Percentiles rank a stretch among this genome's conserved stretches.
These are phyloP conservation scores for Beta macrorhiza DNA, from an alignment of 179 eudicot genomes.

Conservation along the genomic window DNA sequence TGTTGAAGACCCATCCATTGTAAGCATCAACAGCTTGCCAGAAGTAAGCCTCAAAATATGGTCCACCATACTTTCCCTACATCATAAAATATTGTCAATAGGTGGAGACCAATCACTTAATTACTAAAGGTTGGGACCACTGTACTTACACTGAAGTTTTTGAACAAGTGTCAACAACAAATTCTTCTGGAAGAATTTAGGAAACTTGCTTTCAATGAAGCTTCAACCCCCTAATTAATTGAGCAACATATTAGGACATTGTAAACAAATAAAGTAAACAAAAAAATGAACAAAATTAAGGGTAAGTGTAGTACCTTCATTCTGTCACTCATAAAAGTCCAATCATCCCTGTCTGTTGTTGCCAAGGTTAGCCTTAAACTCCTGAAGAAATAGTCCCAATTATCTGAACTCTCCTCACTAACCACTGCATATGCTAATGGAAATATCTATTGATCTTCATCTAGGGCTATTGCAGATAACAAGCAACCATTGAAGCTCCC, in stretches of 20 bases:
- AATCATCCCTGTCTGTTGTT: not conserved
- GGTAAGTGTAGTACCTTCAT: not conserved
- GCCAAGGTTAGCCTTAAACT: not conserved
- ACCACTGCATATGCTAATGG: not conserved
- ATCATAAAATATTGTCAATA: too few species aligned
- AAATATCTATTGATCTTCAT: not conserved
- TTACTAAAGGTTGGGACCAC: too few species aligned
- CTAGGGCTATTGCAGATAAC: not conserved
- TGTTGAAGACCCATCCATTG: not conserved
- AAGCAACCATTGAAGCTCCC: not conserved
- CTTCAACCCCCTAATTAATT: too few species aligned
- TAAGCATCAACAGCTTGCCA: not conserved
- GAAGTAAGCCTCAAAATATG: not conserved
- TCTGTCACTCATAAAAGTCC: not conserved
- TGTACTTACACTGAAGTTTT: not conserved
- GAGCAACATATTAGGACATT: too few species aligned
- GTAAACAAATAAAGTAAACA: too few species aligned
- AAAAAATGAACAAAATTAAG: too few species aligned
- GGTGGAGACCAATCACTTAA: too few species aligned
- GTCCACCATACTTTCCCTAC: not conserved
- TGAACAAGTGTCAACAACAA: not conserved
- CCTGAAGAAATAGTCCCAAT: not conserved
- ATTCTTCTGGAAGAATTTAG: not conserved
- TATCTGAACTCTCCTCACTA: not conserved
- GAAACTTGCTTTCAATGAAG: not conserved